Evolutionary conservation across 768 basidiomycete species (phyloP), one percentile per base, ranked within the genome.

Genomic region (Serpula lacrymans): DNA sequence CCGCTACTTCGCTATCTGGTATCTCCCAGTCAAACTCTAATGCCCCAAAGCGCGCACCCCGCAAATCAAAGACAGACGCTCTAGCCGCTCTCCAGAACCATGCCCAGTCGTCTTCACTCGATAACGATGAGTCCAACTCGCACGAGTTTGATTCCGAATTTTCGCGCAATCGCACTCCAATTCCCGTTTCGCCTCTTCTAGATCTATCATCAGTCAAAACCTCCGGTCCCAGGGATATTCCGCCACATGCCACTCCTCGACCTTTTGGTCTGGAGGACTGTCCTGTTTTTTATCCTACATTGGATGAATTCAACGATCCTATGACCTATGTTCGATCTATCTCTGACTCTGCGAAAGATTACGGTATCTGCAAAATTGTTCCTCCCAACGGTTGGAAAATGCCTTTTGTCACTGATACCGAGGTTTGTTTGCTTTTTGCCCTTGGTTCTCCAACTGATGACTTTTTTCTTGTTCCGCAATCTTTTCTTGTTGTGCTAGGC

Each of bases 331-430:
- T 99, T 62, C 80, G 78, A 59, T 80, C 81, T 43, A 86, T 94
- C 49, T 75, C 82, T 14, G 77, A 78, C 37, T 64, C 70, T 23
- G 95, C 86, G 1, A 74, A 71, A 57, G 65, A 78, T 34, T 90
- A 78, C 57, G 96, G 96, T 18, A 92, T 99, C 53, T 94, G 90
- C 69, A 99, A 99, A 70, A 81, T 99, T 42, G 78, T 97, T 18
- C 96, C 96, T 46, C 96, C 96, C 2, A 72, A 75, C 41, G 86
- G 78, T 16, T 99, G 96, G 96, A 78, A 85, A 52, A 95, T 96
- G 83, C 90, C 95, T 6, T 98, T 96, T 58, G 84, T 90, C 9
- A 88, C 94, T 32, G 84, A 97, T 59, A 91, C 91, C 13, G 89
- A 93, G 78, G 94, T 92, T 51, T 46, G 82, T 70, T 31, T 43